These are phyloP conservation scores for Pseudogymnoascus sp. DNA, from an alignment of 2,329 filamentous ascomycete genomes.

Conservation along the genomic window DNA sequence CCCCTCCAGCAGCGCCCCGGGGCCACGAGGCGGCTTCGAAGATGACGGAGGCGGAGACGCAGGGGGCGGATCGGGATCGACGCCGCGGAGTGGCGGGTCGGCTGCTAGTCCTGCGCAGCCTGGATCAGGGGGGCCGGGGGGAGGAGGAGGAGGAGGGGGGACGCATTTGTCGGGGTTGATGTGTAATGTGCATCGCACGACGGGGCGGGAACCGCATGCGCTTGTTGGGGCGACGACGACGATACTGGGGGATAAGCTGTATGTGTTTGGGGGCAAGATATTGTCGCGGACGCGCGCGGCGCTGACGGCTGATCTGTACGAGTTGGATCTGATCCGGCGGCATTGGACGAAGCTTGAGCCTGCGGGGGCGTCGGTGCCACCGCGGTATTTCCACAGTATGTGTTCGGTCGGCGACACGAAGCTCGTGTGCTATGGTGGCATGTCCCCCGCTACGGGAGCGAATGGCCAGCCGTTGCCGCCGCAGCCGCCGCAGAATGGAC, in stretches of 20 bases:
- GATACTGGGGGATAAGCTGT: slow-evolving; percentile 88
- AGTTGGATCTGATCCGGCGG: slow-evolving; percentile 79
- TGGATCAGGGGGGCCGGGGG: not conserved
- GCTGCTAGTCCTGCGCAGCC: not conserved
- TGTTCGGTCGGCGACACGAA: slow-evolving; percentile 91
- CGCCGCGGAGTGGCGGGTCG: not conserved
- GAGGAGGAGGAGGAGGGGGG: not conserved
- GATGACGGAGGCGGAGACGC: not conserved
- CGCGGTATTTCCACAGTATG: slow-evolving; percentile 94
- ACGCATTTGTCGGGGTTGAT: slow-evolving; percentile 57
- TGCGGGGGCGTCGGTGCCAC: slow-evolving; percentile 75
- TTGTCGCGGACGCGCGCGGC: slow-evolving; percentile 73
- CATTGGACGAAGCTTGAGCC: slow-evolving; percentile 91
- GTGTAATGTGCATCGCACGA: slow-evolving; percentile 74
- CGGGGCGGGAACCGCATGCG: slow-evolving; percentile 81
- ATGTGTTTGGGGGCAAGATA: slow-evolving; percentile 88
- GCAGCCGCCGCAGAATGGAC: slow-evolving; percentile 35
- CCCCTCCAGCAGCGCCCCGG: not conserved
- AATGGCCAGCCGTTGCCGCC: slow-evolving; percentile 23
- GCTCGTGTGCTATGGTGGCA: slow-evolving; percentile 94
- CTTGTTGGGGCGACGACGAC: slow-evolving; percentile 93
- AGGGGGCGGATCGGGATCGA: not conserved
- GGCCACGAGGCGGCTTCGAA: not conserved
- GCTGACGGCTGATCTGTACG: slow-evolving; percentile 86
- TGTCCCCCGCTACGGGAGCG: slow-evolving; percentile 63